Base-by-base conservation (phyloP, 768 basidiomycete species). In the Coprinellus aureogranulatus region DNA sequence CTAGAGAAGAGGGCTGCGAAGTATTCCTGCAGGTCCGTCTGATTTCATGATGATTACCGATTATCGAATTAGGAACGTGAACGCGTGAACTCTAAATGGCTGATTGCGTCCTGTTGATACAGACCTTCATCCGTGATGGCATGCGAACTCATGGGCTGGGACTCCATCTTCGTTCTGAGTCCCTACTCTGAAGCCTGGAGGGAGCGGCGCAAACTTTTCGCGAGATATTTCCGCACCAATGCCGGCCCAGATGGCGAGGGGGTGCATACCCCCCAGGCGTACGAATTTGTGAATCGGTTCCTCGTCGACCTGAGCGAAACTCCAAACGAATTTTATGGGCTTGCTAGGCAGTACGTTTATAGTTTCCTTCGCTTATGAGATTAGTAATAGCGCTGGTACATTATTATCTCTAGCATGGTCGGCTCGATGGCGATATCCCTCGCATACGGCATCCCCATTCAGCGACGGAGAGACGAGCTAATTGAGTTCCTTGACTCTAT, bases 121-220 rank as follows among this genome's bases (percentile, higher is more conserved):
- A 34, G 34, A 34, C 34, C 34, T 34, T 6, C 8, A 46, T 23
- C 22, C 5, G 45, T 28, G 25, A 26, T 28, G 27, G 31, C 37
- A 44, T 28, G 8, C 22, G 45, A 46, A 23, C 4, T 78, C 28
- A 75, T 79, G 67, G 77, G 77, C 2, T 75, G 72, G 64, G 68
- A 69, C 26, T 78, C 74, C 71, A 64, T 71, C 47, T 71, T 80
- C 51, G 69, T 68, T 2, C 61, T 74, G 31, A 72, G 77, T 71
- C 69, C 67, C 2, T 80, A 81, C 45, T 74, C 75, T n/a, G 65
- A 70, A 42, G 47, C 49, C 30, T 80, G 80, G 80, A 74, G 69
- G 45, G 68, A 69, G 10, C 72, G 73, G 27, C 72, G 81, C 11
- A 68, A 72, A 18, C 47, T 73, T 8, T 78, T 81, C 60, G 71